Base-by-base conservation (phyloP, 345 rosid species). In the Rhizophora mangle region DNA sequence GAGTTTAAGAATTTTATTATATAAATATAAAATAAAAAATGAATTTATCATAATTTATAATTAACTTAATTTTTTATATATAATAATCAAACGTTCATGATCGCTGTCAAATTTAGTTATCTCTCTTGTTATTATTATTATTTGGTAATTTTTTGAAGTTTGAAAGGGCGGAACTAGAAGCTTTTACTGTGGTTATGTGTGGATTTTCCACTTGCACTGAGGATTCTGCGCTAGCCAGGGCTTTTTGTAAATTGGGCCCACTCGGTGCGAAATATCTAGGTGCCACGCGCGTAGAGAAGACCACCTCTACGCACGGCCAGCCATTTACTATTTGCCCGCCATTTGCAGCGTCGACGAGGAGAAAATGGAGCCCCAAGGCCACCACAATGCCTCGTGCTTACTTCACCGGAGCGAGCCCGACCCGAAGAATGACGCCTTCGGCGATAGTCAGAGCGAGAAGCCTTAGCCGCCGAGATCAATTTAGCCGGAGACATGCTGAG, bases 321-420 rank as follows among this genome's bases (percentile, higher is more conserved):
- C 65, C 71, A n/a, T 64, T 60, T 1, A 32, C 36, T 15, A 30
- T 16, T 68, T 80, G 84, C 73, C 78, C 78, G 74, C 86, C 84
- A 80, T 13, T 79, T 52, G 56, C 36, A 67, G 36, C 57, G 61
- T 24, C 64, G 5, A 9, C 61, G 60, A 54, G 24, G 30, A 56
- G 66, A 36, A 76, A 73, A 75, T 69, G 71, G 10, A 52, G 59
- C 61, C 0, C 20, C 67, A 43, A 58, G 58, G 20, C 69, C 39
- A 31, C 57, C 22, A 72, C 83, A 0, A 70, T 85, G 58, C 16
- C 85, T 13, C 64, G 79, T 16, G 98, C 95, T 20, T 88, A 89
- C 76, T 86, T 91, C 57, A 79, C 91, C 20, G 97, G 97, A 16
- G 66, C 60, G 91, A 93, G 26, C 68, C 84, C 16, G 86, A 80